Conservation (phyloP, 306 rosid species). For the Lablab purpureus region DNA sequence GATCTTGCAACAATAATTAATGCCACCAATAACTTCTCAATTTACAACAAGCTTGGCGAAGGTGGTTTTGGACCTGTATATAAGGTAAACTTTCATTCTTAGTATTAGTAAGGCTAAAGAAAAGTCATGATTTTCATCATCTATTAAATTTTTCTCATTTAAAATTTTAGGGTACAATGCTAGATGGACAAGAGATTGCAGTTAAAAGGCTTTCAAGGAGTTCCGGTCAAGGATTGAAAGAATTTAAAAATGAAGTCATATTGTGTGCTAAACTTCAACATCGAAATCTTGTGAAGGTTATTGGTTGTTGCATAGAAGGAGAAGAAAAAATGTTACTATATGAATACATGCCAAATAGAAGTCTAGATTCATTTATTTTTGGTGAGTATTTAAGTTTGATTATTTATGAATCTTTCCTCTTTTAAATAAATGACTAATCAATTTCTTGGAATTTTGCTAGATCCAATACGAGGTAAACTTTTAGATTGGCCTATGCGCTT, state of each 20-base stretch:
- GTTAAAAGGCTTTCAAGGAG: slow-evolving; percentile 7
- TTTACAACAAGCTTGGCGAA: neutral
- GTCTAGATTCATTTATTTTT: slow-evolving; percentile 19
- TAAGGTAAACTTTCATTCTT: neutral
- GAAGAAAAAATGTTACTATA: too few species aligned
- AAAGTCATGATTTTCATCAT: neutral
- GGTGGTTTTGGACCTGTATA: slow-evolving; percentile 10
- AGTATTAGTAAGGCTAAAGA: neutral
- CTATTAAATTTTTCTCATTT: neutral
- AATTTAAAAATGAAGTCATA: too few species aligned
- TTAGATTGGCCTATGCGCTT: neutral
- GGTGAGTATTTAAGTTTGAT: neutral
- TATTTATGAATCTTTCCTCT: too few species aligned
- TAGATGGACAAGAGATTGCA: slow-evolving; percentile 11
- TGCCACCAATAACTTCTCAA: slow-evolving; percentile 8
- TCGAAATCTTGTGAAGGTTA: too few species aligned
- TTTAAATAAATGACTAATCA: neutral
- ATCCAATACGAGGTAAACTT: neutral
- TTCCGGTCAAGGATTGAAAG: slow-evolving; percentile 20
- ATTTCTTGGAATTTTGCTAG: neutral
- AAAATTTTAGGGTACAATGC: neutral
- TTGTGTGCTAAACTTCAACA: too few species aligned
- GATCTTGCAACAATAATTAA: neutral
- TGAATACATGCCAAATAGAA: neutral
- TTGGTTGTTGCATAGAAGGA: too few species aligned